Percentiles rank a stretch among this genome's conserved stretches.
Evolutionary conservation across 345 rosid genomes (phyloP).

Genomic region (Euphorbia lathyris): DNA sequence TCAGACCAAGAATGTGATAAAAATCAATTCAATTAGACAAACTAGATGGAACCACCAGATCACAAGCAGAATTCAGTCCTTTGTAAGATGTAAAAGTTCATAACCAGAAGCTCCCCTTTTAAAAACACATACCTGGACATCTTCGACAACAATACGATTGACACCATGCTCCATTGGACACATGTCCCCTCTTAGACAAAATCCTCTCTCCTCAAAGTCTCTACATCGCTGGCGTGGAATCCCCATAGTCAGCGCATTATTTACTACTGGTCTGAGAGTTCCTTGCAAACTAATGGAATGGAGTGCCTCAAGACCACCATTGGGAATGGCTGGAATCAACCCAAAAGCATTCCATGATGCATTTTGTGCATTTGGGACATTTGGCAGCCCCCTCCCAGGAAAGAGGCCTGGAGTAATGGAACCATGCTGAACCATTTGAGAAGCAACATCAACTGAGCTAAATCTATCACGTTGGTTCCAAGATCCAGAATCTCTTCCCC

Average conservation of each 20-base stretch:
- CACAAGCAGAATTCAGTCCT: not conserved
- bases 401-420: slow-evolving; percentile 51
- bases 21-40: not conserved
- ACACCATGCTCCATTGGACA: slow-evolving; percentile 99
- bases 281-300: slow-evolving; percentile 74
- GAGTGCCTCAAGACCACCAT: slow-evolving; percentile 74
- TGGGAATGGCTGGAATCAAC: slow-evolving; percentile 66
- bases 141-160: slow-evolving; percentile 94
- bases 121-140: slow-evolving; percentile 75
- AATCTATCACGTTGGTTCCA: slow-evolving; percentile 80
- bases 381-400: slow-evolving; percentile 71
- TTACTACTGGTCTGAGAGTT: slow-evolving; percentile 57
- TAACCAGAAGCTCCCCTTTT: not conserved
- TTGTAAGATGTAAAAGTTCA: not conserved
- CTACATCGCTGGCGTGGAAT: slow-evolving; percentile 84
- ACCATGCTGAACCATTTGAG: slow-evolving; percentile 67
- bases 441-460: slow-evolving; percentile 55
- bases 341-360: slow-evolving; percentile 84
- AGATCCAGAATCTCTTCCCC: slow-evolving; percentile 72
- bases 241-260: slow-evolving; percentile 59
- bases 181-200: slow-evolving; percentile 97
- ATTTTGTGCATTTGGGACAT: slow-evolving; percentile 51
- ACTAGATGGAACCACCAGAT: not conserved
- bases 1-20: not conserved
- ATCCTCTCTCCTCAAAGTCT: slow-evolving; percentile 99